Evolutionary conservation across 2,329 filamentous ascomycete genomes (phyloP).

Genomic region (Mollisia scopiformis): DNA sequence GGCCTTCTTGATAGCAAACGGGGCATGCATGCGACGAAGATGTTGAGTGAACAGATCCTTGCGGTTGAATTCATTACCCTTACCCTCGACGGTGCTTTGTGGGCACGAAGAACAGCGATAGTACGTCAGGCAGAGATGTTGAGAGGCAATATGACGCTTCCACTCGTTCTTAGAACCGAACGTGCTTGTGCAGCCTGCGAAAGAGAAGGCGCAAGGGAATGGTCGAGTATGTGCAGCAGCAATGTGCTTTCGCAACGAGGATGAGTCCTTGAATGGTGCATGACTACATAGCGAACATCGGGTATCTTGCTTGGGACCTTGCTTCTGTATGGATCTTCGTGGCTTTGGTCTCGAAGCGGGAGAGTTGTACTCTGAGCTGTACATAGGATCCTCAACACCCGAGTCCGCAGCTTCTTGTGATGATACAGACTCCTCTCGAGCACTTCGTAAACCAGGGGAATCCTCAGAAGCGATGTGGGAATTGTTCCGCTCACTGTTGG

Average conservation of each 20-base stretch:
- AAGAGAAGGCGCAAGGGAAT: conserved; percentile 84
- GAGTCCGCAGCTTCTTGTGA: conserved; percentile 44
- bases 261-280: conserved; percentile 68
- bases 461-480: conserved; percentile 36
- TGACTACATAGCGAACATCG: conserved; percentile 65
- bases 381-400: conserved; percentile 43
- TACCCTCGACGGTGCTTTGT: conserved; percentile 55
- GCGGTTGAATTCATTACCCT: conserved; percentile 79
- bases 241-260: conserved; percentile 67
- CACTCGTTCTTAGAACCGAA: conserved; percentile 97
- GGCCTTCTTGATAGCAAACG: conserved; percentile 63
- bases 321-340: conserved; percentile 38
- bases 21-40: conserved; percentile 88
- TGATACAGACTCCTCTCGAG: conserved; percentile 46
- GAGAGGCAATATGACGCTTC: conserved; percentile 91
- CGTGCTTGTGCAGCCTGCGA: conserved; percentile 79
- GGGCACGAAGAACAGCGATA: conserved; percentile 67
- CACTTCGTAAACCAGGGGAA: conserved; percentile 35
- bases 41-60: conserved; percentile 97
- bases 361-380: conserved; percentile 38
- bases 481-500: conserved; percentile 34
- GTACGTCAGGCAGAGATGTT: conserved; percentile 76
- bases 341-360: conserved; percentile 36
- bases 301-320: conserved; percentile 59
- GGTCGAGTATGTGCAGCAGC: conserved; percentile 70